A percentile compares a stretch with the other conserved stretches of the same genome.
These are phyloP conservation scores for Hortaea sp. DNA, from an alignment of 2,329 filamentous ascomycete genomes.

Conservation along the genomic window DNA sequence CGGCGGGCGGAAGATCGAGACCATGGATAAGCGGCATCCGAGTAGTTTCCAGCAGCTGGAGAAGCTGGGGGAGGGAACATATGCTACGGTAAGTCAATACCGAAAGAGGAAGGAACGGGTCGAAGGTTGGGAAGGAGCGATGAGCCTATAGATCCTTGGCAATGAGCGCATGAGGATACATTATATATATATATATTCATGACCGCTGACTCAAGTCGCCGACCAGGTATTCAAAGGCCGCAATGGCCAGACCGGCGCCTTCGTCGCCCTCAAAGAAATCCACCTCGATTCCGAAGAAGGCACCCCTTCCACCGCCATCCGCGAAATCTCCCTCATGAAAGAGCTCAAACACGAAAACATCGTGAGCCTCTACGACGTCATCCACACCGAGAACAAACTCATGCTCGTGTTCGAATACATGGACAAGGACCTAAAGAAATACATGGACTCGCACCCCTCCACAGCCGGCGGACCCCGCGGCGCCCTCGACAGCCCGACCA, in stretches of 20 bases:
- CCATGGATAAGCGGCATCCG: slow-evolving; percentile 89
- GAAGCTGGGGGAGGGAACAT: slow-evolving; percentile 94
- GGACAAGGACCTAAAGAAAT: slow-evolving; percentile 97
- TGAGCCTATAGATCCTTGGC: too few species aligned
- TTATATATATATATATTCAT: not conserved
- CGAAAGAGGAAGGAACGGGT: too few species aligned
- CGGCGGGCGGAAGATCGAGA: slow-evolving; percentile 30
- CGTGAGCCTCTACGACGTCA: slow-evolving; percentile 93
- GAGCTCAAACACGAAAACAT: slow-evolving; percentile 99
- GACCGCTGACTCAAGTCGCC: not conserved
- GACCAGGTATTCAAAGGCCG: slow-evolving; percentile 92
- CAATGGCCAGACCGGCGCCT: slow-evolving; percentile 91
- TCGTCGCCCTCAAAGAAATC: slow-evolving; percentile 96
- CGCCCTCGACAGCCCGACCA: slow-evolving; percentile 75
- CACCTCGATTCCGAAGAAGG: slow-evolving; percentile 98
- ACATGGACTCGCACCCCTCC: slow-evolving; percentile 61
- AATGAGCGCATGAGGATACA: not conserved
- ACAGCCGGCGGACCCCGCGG: slow-evolving; percentile 71
- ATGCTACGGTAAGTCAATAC: slow-evolving; percentile 67
- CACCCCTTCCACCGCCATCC: slow-evolving; percentile 91
- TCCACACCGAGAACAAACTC: slow-evolving; percentile 98
- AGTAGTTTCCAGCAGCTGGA: slow-evolving; percentile 99
- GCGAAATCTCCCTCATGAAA: slow-evolving; percentile 98
- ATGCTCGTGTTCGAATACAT: slow-evolving; percentile 99
- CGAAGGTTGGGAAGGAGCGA: too few species aligned